Percentiles rank a stretch among this genome's conserved stretches.
phyloP scores from a whole-genome alignment of 768 basidiomycete species.

The Termitomyces sp. region DNA sequence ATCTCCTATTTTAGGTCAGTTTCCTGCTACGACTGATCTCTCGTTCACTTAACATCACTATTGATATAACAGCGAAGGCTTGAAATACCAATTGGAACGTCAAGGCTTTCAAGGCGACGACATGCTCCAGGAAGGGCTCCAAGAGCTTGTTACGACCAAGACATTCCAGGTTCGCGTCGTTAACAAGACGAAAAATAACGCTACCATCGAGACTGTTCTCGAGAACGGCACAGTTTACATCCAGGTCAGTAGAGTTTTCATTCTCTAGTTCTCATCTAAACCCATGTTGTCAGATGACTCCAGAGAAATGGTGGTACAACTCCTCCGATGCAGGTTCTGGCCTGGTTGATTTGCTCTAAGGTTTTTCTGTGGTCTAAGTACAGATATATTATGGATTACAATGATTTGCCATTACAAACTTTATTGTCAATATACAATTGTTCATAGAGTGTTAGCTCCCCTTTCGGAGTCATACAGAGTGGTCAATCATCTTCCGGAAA shows the following conservation, averaged over 20 bases:
- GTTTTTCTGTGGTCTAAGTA: background rate
- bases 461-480: no score
- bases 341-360: slow-evolving; percentile 21
- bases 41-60: background rate
- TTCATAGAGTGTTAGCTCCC: no score
- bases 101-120: slow-evolving; percentile 35
- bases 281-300: slow-evolving; percentile 17
- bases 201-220: slow-evolving; percentile 27
- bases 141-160: slow-evolving; percentile 30
- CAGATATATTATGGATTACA: no score
- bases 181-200: slow-evolving; percentile 23
- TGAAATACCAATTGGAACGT: slow-evolving; percentile 26
- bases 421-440: background rate
- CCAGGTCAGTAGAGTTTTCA: slow-evolving; percentile 22
- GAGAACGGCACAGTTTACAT: slow-evolving; percentile 34
- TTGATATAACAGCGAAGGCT: slow-evolving; percentile 22
- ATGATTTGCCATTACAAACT: background rate
- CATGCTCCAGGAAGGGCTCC: slow-evolving; percentile 38
- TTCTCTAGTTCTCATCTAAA: background rate
- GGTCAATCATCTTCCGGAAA: no score
- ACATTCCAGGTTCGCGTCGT: slow-evolving; percentile 36
- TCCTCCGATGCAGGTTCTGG: slow-evolving; percentile 17
- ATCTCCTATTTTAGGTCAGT: slow-evolving; percentile 27
- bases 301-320: slow-evolving; percentile 23
- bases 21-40: background rate